Conservation (phyloP, 768 basidiomycete species). For the Lactarius deliciosus region DNA sequence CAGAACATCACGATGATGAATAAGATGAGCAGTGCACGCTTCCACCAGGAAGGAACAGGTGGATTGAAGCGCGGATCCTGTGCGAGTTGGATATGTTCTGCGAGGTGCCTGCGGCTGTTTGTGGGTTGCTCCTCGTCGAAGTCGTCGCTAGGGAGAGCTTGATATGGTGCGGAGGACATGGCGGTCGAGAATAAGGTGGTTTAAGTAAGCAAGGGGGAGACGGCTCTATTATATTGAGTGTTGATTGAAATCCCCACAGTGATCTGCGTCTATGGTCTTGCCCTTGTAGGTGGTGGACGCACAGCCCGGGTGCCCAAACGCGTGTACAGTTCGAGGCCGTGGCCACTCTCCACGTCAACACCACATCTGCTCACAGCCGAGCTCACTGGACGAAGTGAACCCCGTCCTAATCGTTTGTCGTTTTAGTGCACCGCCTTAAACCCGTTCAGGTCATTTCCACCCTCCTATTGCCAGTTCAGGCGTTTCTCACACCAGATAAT, state of each 20-base stretch:
- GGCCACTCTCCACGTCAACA: neutral
- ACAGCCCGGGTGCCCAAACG: neutral
- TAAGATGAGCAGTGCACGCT: slow-evolving; percentile 47
- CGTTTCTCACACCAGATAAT: neutral
- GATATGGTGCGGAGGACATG: slow-evolving; percentile 26
- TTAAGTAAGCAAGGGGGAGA: slow-evolving; percentile 14
- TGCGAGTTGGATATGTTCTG: slow-evolving; percentile 21
- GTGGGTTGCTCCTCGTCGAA: slow-evolving; percentile 8
- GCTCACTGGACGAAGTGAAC: slow-evolving; percentile 4
- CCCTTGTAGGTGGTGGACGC: neutral
- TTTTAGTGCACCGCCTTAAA: neutral
- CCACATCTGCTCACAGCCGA: neutral
- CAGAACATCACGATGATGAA: slow-evolving; percentile 44
- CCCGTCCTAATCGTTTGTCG: neutral
- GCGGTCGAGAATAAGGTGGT: neutral
- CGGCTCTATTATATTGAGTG: too few species aligned
- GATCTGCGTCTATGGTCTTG: neutral
- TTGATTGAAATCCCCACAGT: neutral
- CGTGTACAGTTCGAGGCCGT: neutral
- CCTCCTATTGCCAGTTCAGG: neutral
- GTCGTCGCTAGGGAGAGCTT: slow-evolving; percentile 28
- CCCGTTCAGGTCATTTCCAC: neutral
- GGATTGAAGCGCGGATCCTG: slow-evolving; percentile 50
- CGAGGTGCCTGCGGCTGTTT: slow-evolving; percentile 1
- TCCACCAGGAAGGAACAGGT: slow-evolving; percentile 52